Evolutionary conservation across 1,284 basidiomycete species (phyloP).

Genomic region (Cutaneotrichosporon sp.): DNA sequence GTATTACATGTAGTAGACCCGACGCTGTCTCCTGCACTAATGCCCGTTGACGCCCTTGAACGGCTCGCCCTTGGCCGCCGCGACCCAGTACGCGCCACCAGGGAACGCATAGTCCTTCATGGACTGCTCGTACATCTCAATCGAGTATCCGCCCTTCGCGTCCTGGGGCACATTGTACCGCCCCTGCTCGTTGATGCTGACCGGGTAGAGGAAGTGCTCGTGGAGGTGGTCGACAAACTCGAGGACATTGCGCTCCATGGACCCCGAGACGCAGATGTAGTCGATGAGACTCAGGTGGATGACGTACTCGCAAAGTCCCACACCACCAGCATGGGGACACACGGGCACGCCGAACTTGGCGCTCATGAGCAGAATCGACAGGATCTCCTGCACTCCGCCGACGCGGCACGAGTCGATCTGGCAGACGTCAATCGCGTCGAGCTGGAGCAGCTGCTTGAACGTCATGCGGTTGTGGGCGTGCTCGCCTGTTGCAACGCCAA

Average conservation of each 20-base stretch:
- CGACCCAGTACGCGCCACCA: slow-evolving; percentile 50
- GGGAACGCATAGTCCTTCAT: slow-evolving; percentile 50
- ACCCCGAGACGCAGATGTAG: slow-evolving; percentile 83
- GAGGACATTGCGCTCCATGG: slow-evolving; percentile 80
- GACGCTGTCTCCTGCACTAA: no score
- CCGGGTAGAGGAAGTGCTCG: slow-evolving; percentile 85
- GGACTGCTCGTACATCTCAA: slow-evolving; percentile 50
- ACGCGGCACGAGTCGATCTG: slow-evolving; percentile 93
- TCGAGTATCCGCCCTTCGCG: slow-evolving; percentile 49
- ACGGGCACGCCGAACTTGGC: slow-evolving; percentile 81
- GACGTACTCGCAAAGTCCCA: slow-evolving; percentile 73
- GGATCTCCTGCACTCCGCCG: slow-evolving; percentile 86
- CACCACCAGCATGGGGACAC: slow-evolving; percentile 88
- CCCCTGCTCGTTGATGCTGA: slow-evolving; percentile 78
- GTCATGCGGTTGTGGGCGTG: slow-evolving; percentile 93
- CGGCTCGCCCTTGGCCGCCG: slow-evolving; percentile 36
- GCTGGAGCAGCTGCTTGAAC: slow-evolving; percentile 95
- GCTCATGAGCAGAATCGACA: slow-evolving; percentile 88
- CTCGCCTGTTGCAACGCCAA: slow-evolving; percentile 93
- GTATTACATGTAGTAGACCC: not conserved
- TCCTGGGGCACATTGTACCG: slow-evolving; percentile 64
- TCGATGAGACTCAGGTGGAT: slow-evolving; percentile 63
- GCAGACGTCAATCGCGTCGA: slow-evolving; percentile 89
- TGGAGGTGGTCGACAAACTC: slow-evolving; percentile 71
- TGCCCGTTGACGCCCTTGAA: slow-evolving; percentile 2